Conservation (phyloP, 169 alveolate species). For the Cryptosporidium meleagridis region DNA sequence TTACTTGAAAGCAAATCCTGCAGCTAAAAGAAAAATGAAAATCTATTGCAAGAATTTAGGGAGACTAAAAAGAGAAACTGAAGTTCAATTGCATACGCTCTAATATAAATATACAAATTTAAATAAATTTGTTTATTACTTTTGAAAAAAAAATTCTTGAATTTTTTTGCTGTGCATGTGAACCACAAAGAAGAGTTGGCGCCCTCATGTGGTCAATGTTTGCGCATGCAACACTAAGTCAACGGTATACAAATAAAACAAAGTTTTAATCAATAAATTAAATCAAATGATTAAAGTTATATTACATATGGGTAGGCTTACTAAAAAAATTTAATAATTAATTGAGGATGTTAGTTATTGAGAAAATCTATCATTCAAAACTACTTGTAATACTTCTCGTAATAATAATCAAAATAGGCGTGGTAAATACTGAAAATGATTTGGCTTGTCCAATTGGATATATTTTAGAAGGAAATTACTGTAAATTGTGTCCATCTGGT, state of each 20-base stretch:
- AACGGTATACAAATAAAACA: slow-evolving; percentile 42
- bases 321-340: not conserved
- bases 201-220: slow-evolving; percentile 68
- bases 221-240: slow-evolving; percentile 52
- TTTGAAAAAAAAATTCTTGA: too few species aligned
- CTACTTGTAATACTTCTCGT: not conserved
- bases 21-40: too few species aligned
- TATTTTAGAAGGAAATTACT: not conserved
- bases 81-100: too few species aligned
- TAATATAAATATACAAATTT: too few species aligned
- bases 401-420: slow-evolving; percentile 1
- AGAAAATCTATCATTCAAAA: not conserved
- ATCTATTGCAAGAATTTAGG: not conserved
- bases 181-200: slow-evolving; percentile 33
- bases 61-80: not conserved
- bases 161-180: not conserved
- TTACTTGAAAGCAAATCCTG: too few species aligned
- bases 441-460: slow-evolving; percentile 65
- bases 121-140: too few species aligned
- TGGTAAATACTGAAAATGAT: not conserved
- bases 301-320: not conserved
- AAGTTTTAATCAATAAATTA: not conserved
- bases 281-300: not conserved
- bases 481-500: slow-evolving; percentile 36
- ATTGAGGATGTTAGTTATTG: not conserved